Evolutionary conservation across 495 filamentous ascomycete species (phyloP).

Genomic region (Niebla homalea): DNA sequence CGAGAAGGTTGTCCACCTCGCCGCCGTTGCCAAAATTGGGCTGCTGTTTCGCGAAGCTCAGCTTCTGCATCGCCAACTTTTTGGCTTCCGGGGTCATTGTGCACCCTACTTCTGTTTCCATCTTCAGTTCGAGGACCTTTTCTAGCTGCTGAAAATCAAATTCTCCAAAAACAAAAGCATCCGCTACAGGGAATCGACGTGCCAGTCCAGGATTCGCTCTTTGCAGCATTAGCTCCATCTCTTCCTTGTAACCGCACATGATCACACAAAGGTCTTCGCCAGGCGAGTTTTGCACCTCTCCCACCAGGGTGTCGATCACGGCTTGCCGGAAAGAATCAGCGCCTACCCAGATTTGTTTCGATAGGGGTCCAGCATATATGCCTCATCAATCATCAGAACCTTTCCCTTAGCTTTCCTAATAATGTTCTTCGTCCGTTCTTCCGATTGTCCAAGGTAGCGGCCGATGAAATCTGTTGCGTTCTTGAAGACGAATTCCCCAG

Average conservation of each 20-base stretch:
- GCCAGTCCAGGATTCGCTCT: conserved; percentile 64
- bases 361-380: conserved; percentile 42
- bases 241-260: conserved; percentile 61
- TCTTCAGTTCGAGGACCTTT: conserved; percentile 43
- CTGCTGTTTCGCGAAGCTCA: conserved; percentile 29
- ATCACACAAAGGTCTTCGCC: conserved; percentile 72
- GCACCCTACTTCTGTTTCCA: conserved; percentile 31
- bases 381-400: conserved; percentile 66
- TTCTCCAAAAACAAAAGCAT: conserved; percentile 58
- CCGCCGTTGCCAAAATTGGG: conserved; percentile 44
- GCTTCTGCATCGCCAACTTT: conserved; percentile 26
- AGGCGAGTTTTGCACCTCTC: conserved; percentile 62
- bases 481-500: conserved; percentile 41
- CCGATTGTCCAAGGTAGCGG: conserved; percentile 46
- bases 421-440: conserved; percentile 58
- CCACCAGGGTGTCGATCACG: conserved; percentile 65
- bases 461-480: conserved; percentile 66
- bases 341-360: conserved; percentile 5
- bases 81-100: conserved; percentile 26
- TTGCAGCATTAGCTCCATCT: conserved; percentile 66
- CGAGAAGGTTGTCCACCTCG: conserved; percentile 51
- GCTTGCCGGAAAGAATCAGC: conserved; percentile 47
- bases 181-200: conserved; percentile 50
- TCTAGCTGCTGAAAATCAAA: conserved; percentile 45
- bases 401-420: conserved; percentile 53